Base-by-base conservation (phyloP, 148 eudicot genomes). In the Vaccinium corymbosum region DNA sequence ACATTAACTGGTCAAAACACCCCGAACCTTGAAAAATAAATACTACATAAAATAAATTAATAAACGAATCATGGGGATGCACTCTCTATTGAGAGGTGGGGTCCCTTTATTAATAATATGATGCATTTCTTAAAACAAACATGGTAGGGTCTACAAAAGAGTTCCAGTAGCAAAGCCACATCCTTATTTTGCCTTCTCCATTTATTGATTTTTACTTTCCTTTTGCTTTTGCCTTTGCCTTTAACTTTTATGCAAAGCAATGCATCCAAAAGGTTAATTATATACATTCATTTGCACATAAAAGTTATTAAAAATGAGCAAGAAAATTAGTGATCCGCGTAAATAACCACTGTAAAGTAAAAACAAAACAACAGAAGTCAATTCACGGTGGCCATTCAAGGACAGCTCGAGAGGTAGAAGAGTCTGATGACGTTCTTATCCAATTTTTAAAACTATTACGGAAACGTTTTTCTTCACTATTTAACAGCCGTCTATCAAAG, bases 161-260 rank as follows among this genome's bases (percentile, higher is more conserved):
- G 72, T n/a, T 32, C 35, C 35, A 32, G 2, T 32, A 32, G 35
- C 35, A n/a, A 75, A 19, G 56, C 78, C 55, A 50, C 32, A 76
- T 76, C 27, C 16, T 70, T 17, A 70, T 70, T 70, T 29, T 22
- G 10, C 12, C 38, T 70, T 70, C 74, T 70, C 42, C 29, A 70
- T 35, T 42, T 42, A 42, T 42, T 42, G 29, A 70, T 70, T 70
- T 1, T 70, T 70, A 11, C 3, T 70, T 25, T 7, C 1, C 57
- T 76, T 49, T 22, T 50, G 17, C 79, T 49, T 76, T 50, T 76
- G 56, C 79, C 49, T 76, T 76, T 51, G 22, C 79, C 79, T 76
- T 76, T 76, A 49, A 25, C 79, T 76, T 76, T 76, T 76, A 49
- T n/a, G 6, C 35, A 76, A 76, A 76, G 79, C 38, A 50, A 25